Percentiles rank a stretch among this genome's conserved stretches.
Evolutionary conservation across 306 rosid species (phyloP).

Genomic region (Hylodesmum podocarpum): DNA sequence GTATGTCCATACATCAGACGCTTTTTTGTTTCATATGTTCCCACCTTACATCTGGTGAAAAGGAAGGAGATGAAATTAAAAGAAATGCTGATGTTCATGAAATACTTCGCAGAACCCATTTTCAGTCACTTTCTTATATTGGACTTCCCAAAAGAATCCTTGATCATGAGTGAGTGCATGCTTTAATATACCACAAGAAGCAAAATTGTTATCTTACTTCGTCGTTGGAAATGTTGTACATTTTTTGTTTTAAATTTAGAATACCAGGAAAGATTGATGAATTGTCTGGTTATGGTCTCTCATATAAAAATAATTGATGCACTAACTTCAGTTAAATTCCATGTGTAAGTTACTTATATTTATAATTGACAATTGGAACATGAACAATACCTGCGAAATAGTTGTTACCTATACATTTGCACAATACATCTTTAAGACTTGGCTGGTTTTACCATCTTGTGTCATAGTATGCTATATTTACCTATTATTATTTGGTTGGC

Average conservation of each 20-base stretch:
- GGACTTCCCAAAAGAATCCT: constrained; percentile 69
- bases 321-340: neutral
- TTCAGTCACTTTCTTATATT: constrained; percentile 55
- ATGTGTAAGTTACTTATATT: neutral
- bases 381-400: neutral
- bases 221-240: neutral
- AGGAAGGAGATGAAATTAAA: constrained; percentile 73
- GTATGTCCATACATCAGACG: constrained; percentile 98
- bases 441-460: neutral
- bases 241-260: neutral
- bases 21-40: constrained; percentile 89
- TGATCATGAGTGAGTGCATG: constrained; percentile 86
- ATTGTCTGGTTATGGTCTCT: neutral
- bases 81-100: constrained; percentile 86
- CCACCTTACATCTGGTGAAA: constrained; percentile 95
- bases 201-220: neutral
- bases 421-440: neutral
- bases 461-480: constrained; percentile 2
- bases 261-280: neutral
- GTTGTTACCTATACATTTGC: neutral
- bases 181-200: constrained; percentile 15
- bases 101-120: constrained; percentile 81
- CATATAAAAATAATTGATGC: neutral
- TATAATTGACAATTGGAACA: neutral
- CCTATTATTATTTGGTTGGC: neutral